Base-by-base conservation (phyloP, 2,329 filamentous ascomycete genomes). In the Aspergillus clavatus region DNA sequence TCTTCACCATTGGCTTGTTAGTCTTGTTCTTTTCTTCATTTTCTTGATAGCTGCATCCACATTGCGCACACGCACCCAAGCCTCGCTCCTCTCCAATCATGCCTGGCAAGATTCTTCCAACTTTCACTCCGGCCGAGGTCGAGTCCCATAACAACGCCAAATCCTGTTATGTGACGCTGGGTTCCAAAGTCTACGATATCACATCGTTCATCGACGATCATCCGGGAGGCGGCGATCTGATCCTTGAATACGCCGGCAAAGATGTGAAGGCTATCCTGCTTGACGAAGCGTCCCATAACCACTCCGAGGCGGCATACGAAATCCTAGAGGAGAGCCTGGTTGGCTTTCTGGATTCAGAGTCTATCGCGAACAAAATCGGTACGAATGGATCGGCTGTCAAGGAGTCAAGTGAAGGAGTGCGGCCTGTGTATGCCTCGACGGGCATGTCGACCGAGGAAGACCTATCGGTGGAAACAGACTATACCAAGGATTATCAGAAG, bases 301-400 rank as follows among this genome's bases (percentile, higher is more conserved):
- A 98, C 67, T 89, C 86, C 38, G 90, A 97, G 50, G 79, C 89
- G 2, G 93, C 93, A n/a, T 98, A 96, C 69, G 91, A 97, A 59
- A 86, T 97, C 11, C 77, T 98, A 21, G 87, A 95, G 37, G 93
- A 97, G 31, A 85, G 81, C 37, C 77, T 91, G 12, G 77, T 97
- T 48, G 93, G 89, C 12, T 95, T 94, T 60, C 73, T 96, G 26
- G 76, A 78, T 4, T 78, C 78, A 2, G 76, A 83, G 28, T 77
- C 81, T 50, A 66, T 78, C 4, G 66, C 77, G 41, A 73, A 80
- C 69, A 69, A 37, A 67, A 63, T 43, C 55, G 63, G 45, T 49
- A 59, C 59, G 10, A 59, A 64, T 18, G 61, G 50, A 4, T 49
- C 53, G 21, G 50, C 46, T 8, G 55, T 46, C 48, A 63, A 53